Evolutionary conservation across 352 stramenopile species (phyloP).

Genomic region (Pilasporangium apinafurcum): DNA sequence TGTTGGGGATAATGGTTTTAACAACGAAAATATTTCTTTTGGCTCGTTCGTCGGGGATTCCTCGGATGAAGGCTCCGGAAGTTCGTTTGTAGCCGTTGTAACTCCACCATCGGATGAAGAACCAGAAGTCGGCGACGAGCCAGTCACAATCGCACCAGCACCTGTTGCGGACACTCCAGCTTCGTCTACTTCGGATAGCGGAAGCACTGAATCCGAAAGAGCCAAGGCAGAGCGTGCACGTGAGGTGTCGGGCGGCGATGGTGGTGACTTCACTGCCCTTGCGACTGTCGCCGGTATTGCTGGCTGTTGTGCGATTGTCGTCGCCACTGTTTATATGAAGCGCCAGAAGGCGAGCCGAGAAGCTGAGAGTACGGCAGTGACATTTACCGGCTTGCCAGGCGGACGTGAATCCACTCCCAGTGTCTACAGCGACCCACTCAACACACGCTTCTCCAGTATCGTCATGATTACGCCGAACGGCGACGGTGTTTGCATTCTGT

Average conservation of each 20-base stretch:
- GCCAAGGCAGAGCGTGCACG: slow-evolving; percentile 38
- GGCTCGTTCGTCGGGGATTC: slow-evolving; percentile 1
- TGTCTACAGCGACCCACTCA: slow-evolving; percentile 71
- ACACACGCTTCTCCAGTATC: slow-evolving; percentile 79
- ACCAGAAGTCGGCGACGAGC: slow-evolving; percentile 27
- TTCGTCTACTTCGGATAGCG: slow-evolving; percentile 7
- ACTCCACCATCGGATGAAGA: slow-evolving; percentile 15
- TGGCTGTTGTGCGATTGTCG: slow-evolving; percentile 34
- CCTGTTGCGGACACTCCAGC: slow-evolving; percentile 5
- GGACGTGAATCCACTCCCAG: slow-evolving; percentile 39
- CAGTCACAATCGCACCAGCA: slow-evolving; percentile 6
- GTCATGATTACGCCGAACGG: slow-evolving; percentile 84
- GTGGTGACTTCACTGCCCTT: slow-evolving; percentile 5
- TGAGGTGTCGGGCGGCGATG: slow-evolving; percentile 14
- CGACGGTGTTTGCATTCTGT: slow-evolving; percentile 75
- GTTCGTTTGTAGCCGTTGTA: not conserved
- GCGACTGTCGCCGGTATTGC: slow-evolving; percentile 8
- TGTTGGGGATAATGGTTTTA: not conserved
- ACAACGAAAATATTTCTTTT: not conserved
- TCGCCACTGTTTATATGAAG: slow-evolving; percentile 53
- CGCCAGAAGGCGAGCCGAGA: slow-evolving; percentile 24
- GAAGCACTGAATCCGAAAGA: slow-evolving; percentile 10
- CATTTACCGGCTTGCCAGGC: slow-evolving; percentile 28
- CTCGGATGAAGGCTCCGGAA: slow-evolving; percentile 9
- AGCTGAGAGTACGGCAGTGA: slow-evolving; percentile 17